Evolutionary conservation across 352 stramenopile species (phyloP), one percentile per base, ranked within the genome.

Genomic region (Phytophthora lateralis): DNA sequence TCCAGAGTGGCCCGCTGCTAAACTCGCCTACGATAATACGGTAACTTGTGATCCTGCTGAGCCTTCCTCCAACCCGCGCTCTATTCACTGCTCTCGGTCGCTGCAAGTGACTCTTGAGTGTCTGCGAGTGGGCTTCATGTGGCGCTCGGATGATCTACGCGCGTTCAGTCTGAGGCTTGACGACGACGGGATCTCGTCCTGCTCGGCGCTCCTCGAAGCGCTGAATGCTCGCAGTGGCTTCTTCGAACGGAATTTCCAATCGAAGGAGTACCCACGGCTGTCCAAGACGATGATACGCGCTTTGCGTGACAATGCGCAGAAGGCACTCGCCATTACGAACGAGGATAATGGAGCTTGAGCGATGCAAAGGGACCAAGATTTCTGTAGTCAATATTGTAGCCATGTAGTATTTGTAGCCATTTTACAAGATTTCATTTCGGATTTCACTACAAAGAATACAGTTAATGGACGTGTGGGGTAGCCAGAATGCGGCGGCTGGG

Each of bases 391-490:
- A 24, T 24, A 24, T 24, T 24, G 21, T 24, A 24, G 21, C 21
- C 21, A 24, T 24, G 21, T 24, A 24, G 1, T 24, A 3, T 3
- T 30, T 65, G 47, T 59, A 67, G 52, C 50, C 50, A 62, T 66
- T 48, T 51, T 32, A n/a, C 32, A 56, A 66, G 34, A 67, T 62
- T 37, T 55, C 4, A 54, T 24, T 61, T 55, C 15, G 15, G 17
- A 49, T 43, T 18, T 41, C 11, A 5, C 45, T n/a, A 50, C 24
- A 34, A 44, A 45, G 44, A n/a, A n/a, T n/a, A n/a, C n/a, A n/a
- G n/a, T n/a, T n/a, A n/a, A 85, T 83, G 76, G 76, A 85, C 54
- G 73, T 71, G 18, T 83, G 76, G 76, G 65, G 69, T 37, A 79
- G 50, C 9, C 69, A 65, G 38, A 68, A 53, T 38, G 44, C 47